Conservation (phyloP, 148 eudicot genomes). For the Diospyros lotus region DNA sequence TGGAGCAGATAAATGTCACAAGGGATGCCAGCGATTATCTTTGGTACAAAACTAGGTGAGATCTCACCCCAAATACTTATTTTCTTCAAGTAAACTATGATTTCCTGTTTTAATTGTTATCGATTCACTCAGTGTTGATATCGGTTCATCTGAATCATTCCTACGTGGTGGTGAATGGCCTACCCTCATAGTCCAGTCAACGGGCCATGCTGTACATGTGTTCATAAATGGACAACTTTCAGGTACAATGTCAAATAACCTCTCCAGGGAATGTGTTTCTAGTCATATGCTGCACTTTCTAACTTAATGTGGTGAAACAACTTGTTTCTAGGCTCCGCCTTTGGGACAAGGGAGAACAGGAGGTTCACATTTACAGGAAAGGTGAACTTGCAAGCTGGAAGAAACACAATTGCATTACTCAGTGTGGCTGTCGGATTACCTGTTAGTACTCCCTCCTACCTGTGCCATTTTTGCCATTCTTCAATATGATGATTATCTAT, state of each 20-base stretch:
- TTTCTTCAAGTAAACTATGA: too few species aligned
- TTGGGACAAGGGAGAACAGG: constrained; percentile 64
- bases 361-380: constrained; percentile 46
- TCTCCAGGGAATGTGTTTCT: background rate
- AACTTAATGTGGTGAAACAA: constrained; percentile 7
- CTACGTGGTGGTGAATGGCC: constrained; percentile 70
- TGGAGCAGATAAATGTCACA: constrained; percentile 91
- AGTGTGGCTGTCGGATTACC: constrained; percentile 93
- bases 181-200: constrained; percentile 63
- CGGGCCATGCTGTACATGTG: constrained; percentile 83
- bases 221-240: constrained; percentile 81
- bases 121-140: constrained; percentile 50
- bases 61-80: too few species aligned
- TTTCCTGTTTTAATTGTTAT: background rate
- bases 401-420: constrained; percentile 63
- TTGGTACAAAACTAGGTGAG: constrained; percentile 91
- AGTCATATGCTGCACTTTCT: background rate
- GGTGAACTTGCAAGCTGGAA: constrained; percentile 62
- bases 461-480: background rate
- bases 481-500: constrained; percentile 5
- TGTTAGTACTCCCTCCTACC: constrained; percentile 33
- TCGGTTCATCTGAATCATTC: constrained; percentile 68
- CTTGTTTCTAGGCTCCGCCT: constrained; percentile 54
- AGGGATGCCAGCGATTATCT: constrained; percentile 87
- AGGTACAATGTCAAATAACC: constrained; percentile 35